Base-by-base conservation (phyloP, 2,329 filamentous ascomycete species). In the Alternaria infectoria region DNA sequence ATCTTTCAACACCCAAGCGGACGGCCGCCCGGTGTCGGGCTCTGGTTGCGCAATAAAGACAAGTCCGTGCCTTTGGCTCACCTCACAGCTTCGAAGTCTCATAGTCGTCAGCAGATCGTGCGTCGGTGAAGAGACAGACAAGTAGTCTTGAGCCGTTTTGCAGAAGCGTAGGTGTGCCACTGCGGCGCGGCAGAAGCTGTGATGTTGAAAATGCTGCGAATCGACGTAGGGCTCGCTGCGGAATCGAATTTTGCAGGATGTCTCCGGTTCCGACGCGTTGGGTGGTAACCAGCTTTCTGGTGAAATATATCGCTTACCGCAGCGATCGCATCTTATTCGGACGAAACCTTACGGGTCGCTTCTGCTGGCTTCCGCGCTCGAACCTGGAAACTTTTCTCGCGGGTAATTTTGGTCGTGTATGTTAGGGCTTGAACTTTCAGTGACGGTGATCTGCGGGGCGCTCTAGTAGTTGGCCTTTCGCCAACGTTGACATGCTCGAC, bases 81-180 rank as follows among this genome's bases (percentile, higher is more conserved):
- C 36, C 8, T 6, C 9, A 11, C 15, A 6, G n/a, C 36, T 11
- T 17, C 0, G 9, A 17, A 40, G 15, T 40, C 8, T 40, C 36
- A 11, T 3, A 1, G 9, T 40, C n/a, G 15, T 11, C n/a, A 40
- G 4, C 8, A 40, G 5, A 6, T 40, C 3, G 36, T 40, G 5
- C 36, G 36, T 10, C 4, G 32, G 7, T 17, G 36, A 17, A 40
- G 36, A 17, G 9, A 40, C 36, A 40, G 8, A 5, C 5, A 1
- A 40, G 36, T 9, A 40, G 15, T 17, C n/a, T 40, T 40, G 36
- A 40, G n/a, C 36, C 5, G 2, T 40, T 3, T 3, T 6, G n/a
- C 2, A 6, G n/a, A 17, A 17, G 36, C n/a, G 0, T 11, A 17
- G n/a, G 0, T 0, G 36, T 40, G 36, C 2, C 0, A 40, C 36